These are phyloP conservation scores for Barnettozyma sp. DNA, from an alignment of 805 yeast genomes.

Conservation along the genomic window DNA sequence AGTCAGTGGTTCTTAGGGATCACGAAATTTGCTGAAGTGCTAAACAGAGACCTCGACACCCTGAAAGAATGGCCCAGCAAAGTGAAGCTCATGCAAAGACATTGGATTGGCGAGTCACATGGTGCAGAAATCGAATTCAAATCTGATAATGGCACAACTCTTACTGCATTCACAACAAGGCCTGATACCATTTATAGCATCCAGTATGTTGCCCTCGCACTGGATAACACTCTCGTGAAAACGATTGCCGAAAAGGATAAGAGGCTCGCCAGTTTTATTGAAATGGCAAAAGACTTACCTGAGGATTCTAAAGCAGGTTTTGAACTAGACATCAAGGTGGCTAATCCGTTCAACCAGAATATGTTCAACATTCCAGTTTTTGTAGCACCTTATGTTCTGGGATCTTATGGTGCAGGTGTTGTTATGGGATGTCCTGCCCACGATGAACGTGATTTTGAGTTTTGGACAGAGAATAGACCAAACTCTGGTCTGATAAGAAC, in stretches of 20 bases:
- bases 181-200: conserved; percentile 83
- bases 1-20: conserved; percentile 95
- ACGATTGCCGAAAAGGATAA: conserved; percentile 32
- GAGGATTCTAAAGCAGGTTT: conserved; percentile 57
- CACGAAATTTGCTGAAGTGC: conserved; percentile 66
- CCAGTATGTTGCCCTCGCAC: conserved; percentile 74
- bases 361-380: conserved; percentile 56
- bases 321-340: conserved; percentile 37
- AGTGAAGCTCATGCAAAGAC: conserved; percentile 82
- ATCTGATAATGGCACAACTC: conserved; percentile 20
- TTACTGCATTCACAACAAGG: conserved; percentile 75
- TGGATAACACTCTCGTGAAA: conserved; percentile 57
- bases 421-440: conserved; percentile 99
- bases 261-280: conserved; percentile 41
- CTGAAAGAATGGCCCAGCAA: conserved; percentile 80
- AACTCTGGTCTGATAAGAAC: conserved; percentile 17
- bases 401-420: conserved; percentile 83
- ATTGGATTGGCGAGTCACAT: conserved; percentile 88
- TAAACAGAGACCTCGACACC: conserved; percentile 54
- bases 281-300: conserved; percentile 29
- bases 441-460: conserved; percentile 74
- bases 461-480: conserved; percentile 66
- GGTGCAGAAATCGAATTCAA: conserved; percentile 67
- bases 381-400: conserved; percentile 86
- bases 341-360: conserved; percentile 52